A percentile compares a stretch with the other conserved stretches of the same genome.
phyloP scores from a whole-genome alignment of 331 rosid genomes.

The Erythrophleum ivorense region DNA sequence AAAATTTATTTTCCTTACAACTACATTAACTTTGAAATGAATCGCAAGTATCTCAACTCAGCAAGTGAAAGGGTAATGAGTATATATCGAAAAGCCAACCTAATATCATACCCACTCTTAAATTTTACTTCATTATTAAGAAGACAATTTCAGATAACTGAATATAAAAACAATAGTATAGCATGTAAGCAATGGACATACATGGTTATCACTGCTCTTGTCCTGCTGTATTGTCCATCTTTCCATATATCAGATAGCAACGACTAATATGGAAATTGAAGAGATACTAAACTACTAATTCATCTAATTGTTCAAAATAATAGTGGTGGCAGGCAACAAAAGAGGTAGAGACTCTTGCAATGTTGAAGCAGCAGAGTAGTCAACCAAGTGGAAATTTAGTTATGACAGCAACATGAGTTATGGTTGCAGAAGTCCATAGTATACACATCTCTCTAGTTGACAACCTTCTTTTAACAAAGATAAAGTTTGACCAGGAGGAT shows the following conservation, averaged over 20 bases:
- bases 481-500: not conserved
- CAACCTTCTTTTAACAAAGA: not conserved
- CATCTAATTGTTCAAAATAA: not conserved
- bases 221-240: not conserved
- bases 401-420: not conserved
- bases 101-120: not conserved
- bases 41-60: not conserved
- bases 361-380: not conserved
- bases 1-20: not conserved
- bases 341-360: not conserved
- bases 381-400: not conserved
- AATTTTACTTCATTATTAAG: not conserved
- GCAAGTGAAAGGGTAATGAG: not conserved
- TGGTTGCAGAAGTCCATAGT: not conserved
- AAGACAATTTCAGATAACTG: not conserved
- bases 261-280: not conserved
- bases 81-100: not conserved
- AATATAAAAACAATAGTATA: not conserved
- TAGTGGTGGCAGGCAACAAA: not conserved
- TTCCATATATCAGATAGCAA: not conserved
- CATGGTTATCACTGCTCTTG: not conserved
- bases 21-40: not conserved
- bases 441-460: not conserved
- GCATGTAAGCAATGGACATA: not conserved
- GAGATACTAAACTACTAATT: not conserved